Base-by-base conservation (phyloP, 106 monocot genomes). In the Acanthochlamys bracteata region DNA sequence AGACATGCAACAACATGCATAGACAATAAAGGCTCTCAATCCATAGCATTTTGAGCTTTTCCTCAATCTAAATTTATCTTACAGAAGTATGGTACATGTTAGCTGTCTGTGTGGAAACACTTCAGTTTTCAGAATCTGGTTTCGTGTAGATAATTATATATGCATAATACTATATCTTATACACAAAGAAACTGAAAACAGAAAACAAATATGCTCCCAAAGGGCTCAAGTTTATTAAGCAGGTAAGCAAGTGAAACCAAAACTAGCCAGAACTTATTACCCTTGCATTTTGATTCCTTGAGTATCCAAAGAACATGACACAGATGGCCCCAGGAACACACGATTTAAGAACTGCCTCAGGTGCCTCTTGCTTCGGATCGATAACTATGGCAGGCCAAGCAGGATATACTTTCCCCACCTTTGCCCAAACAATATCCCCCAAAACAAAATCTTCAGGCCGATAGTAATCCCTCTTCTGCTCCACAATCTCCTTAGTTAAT, bases 351-450 rank as follows among this genome's bases (percentile, higher is more conserved):
- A 95, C 88, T 24, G 64, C 64, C 20, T 75, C 68, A 0, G 91
- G 88, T 7, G 88, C 86, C 20, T 85, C 78, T 56, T 65, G 66
- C 66, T 77, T 53, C 19, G 98, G 83, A 59, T 98, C 92, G 41
- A 98, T 86, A n/a, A 98, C 89, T 19, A 83, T 51, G 10, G 98
- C 88, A 13, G 98, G 98, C 98, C 98, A 98, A 45, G 81, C 66
- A 0, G 98, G 85, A 66, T 71, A 83, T 63, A 73, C 79, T 75
- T 83, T 89, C 49, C 92, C 85, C 0, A 76, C 63, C 60, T 80
- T 92, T 10, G 92, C 98, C 98, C 98, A 98, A 26, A 98, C 81
- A 26, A 98, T 54, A 20, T 92, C 98, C 0, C 92, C 98, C 33
- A 76, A 68, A 41, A 40, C 69, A 49, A 98, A 89, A 15, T 92